Base-by-base conservation (phyloP, 306 rosid species). In the Elaeagnus macrophylla region DNA sequence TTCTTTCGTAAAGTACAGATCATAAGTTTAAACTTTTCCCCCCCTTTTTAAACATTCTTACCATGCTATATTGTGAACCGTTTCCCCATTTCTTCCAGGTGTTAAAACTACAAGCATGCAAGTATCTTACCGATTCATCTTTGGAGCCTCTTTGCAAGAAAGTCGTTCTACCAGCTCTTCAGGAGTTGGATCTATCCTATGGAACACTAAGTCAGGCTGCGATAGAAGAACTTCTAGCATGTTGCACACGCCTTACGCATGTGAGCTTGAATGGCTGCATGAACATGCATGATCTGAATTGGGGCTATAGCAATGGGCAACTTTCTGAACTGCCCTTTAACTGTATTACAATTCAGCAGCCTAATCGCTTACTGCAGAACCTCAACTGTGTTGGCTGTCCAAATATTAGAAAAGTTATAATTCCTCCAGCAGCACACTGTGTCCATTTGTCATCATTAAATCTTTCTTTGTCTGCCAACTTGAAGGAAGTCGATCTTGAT, bases 191-290 rank as follows among this genome's bases (percentile, higher is more conserved):
- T 73, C 72, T 93, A 68, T 93, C 99, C 37, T 93, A 93, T 56
- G 96, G 94, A 70, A 81, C 90, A 40, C 77, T 93, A 4, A 83
- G 96, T 71, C 99, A 87, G 59, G 77, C 89, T 56, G 93, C 99
- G 38, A 93, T 93, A 44, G 99, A 93, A 65, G 96, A 93, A 77
- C 99, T 93, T 75, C 89, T 93, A 60, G 79, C 95, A 60, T 84
- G 94, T 73, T 84, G 99, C 76, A 81, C 75, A 0, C 96, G 77
- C 70, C 90, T 93, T 20, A 93, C 89, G 11, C 99, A 77, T 60
- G 83, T 93, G 82, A 93, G 96, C 86, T 71, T 93, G 79, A 93
- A 88, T 77, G 99, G 99, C 65, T 93, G 99, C 73, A 82, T 60
- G 54, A 84, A 93, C 70, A 82, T 93, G 99, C 96, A 83, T 72